Percentiles rank a stretch among this genome's conserved stretches.
These are phyloP conservation scores for Chamaecyparis obtusa DNA, from an alignment of 75 land plant species.

Conservation along the genomic window DNA sequence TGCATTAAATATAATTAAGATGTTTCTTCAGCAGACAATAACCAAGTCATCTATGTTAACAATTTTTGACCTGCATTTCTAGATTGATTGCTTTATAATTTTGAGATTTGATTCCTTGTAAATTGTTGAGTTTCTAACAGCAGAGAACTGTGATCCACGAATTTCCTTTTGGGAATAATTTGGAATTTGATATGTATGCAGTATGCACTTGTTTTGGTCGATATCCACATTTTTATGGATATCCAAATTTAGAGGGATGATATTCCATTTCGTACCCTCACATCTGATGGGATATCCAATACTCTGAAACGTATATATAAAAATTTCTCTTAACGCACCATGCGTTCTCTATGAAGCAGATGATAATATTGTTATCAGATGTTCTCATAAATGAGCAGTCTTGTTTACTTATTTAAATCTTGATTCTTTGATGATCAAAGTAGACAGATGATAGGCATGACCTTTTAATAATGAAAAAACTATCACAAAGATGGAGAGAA, in stretches of 20 bases:
- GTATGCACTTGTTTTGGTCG: not conserved
- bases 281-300: not conserved
- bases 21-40: not conserved
- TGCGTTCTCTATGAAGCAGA: not conserved
- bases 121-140: not conserved
- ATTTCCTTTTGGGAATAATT: not conserved
- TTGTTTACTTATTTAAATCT: not conserved
- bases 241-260: not conserved
- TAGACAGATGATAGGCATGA: not conserved
- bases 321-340: not conserved
- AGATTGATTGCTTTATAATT: not conserved
- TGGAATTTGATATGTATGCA: not conserved
- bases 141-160: not conserved
- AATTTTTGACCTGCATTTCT: not conserved
- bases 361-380: not conserved
- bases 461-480: not conserved
- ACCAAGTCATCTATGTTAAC: not conserved
- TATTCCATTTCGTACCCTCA: not conserved
- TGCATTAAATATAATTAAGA: not conserved
- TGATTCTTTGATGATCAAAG: not conserved
- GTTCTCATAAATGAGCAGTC: not conserved
- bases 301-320: not conserved
- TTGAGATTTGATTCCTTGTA: not conserved
- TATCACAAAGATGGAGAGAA: not conserved
- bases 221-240: not conserved